phyloP scores from a whole-genome alignment of 495 filamentous ascomycete genomes.

The Glonium stellatum region DNA sequence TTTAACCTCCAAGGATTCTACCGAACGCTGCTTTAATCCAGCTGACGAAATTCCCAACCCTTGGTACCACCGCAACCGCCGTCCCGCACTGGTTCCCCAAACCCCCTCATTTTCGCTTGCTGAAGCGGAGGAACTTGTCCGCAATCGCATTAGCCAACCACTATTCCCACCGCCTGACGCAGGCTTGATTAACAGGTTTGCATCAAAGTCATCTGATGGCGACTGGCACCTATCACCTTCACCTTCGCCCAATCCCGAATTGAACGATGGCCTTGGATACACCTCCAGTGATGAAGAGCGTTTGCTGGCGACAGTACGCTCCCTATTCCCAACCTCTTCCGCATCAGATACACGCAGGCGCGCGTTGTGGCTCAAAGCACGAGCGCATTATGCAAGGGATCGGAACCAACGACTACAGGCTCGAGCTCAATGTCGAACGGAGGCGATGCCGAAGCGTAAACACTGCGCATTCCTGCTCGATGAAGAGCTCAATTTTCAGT shows the following conservation, averaged over 20 bases:
- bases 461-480: slow-evolving; percentile 23
- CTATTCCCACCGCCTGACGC: slow-evolving; percentile 22
- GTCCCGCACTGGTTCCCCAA: slow-evolving; percentile 16
- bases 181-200: slow-evolving; percentile 2
- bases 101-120: slow-evolving; percentile 15
- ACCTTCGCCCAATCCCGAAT: background rate
- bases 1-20: no score
- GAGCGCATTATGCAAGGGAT: slow-evolving; percentile 18
- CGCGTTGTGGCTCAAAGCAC: slow-evolving; percentile 13
- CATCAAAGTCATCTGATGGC: background rate
- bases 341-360: slow-evolving; percentile 7
- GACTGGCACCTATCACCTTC: background rate
- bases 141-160: slow-evolving; percentile 13
- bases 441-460: slow-evolving; percentile 18
- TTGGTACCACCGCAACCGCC: slow-evolving; percentile 2
- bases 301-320: background rate
- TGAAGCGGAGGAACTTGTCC: slow-evolving; percentile 22
- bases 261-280: background rate
- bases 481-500: slow-evolving; percentile 16
- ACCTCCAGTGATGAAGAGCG: background rate
- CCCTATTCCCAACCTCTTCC: slow-evolving; percentile 1
- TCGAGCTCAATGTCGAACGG: background rate
- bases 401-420: background rate
- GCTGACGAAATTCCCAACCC: slow-evolving; percentile 3
- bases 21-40: background rate